These are phyloP conservation scores for Boletus vermiculosoides DNA, from an alignment of 768 basidiomycete genomes.

Conservation along the genomic window DNA sequence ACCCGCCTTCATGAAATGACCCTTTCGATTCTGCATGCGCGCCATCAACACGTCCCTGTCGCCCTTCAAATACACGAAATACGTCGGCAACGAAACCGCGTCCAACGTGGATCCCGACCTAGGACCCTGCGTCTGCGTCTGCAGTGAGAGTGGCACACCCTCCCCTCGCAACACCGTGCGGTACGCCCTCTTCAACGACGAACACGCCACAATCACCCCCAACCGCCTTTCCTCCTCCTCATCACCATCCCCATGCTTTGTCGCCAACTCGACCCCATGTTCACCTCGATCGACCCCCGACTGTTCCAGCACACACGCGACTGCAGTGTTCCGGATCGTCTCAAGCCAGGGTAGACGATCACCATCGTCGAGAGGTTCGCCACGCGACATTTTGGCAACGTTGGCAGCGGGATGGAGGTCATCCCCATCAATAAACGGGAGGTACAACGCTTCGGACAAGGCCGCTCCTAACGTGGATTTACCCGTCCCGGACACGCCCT, in stretches of 20 bases:
- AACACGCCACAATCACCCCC: constrained; percentile 85
- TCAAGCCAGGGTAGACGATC: constrained; percentile 89
- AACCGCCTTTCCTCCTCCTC: not conserved
- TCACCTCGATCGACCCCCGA: not conserved
- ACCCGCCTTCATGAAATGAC: constrained; percentile 80
- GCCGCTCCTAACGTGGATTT: constrained; percentile 68
- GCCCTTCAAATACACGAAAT: constrained; percentile 80
- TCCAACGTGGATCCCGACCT: not conserved
- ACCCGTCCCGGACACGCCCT: constrained; percentile 76
- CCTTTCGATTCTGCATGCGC: constrained; percentile 60
- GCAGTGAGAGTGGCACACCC: not conserved
- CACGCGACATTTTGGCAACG: constrained; percentile 83
- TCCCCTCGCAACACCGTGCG: constrained; percentile 72
- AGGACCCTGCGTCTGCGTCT: not conserved
- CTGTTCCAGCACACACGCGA: constrained; percentile 25
- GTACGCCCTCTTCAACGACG: constrained; percentile 78
- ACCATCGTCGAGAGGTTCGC: constrained; percentile 71
- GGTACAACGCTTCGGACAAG: constrained; percentile 54
- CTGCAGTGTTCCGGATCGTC: constrained; percentile 61
- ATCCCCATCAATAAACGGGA: constrained; percentile 89
- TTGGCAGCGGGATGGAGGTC: constrained; percentile 80
- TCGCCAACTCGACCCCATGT: not conserved
- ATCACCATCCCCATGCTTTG: not conserved
- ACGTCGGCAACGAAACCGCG: constrained; percentile 48
- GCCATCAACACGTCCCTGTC: constrained; percentile 51